These are phyloP conservation scores for Favolaschia claudopus DNA, from an alignment of 768 basidiomycete species.

Conservation along the genomic window DNA sequence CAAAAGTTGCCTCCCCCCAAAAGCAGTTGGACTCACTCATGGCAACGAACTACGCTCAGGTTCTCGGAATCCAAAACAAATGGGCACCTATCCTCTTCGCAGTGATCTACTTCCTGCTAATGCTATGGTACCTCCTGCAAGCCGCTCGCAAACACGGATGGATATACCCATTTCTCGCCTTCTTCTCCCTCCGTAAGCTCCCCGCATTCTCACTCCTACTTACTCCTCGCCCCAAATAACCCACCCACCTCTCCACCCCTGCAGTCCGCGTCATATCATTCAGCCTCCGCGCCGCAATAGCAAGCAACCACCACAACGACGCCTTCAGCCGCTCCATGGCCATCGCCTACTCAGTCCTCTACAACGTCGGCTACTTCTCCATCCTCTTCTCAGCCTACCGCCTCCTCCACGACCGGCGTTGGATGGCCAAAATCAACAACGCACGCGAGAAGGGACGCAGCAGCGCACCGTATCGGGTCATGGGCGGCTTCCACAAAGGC, in stretches of 20 bases:
- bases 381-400: constrained; percentile 24
- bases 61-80: constrained; percentile 24
- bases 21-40: no score
- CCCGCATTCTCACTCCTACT: no score
- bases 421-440: constrained; percentile 8
- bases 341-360: constrained; percentile 20
- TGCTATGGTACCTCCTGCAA: constrained; percentile 19
- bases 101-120: constrained; percentile 14
- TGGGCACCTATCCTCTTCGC: constrained; percentile 26
- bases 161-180: constrained; percentile 2
- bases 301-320: constrained; percentile 17
- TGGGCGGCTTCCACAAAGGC: constrained; percentile 16
- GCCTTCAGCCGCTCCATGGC: constrained; percentile 20
- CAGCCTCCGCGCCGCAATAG: constrained; percentile 21
- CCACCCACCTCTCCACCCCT: neutral
- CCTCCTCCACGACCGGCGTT: constrained; percentile 20
- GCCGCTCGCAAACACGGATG: constrained; percentile 9
- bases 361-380: constrained; percentile 27
- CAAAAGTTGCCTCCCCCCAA: no score
- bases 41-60: constrained; percentile 19
- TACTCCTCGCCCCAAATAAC: neutral
- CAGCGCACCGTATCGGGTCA: neutral
- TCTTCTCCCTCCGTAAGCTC: constrained; percentile 21
- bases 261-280: constrained; percentile 24
- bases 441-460: neutral